Evolutionary conservation across 2,329 filamentous ascomycete species (phyloP), one percentile per base, ranked within the genome.

Genomic region (Xylariaceae sp.): DNA sequence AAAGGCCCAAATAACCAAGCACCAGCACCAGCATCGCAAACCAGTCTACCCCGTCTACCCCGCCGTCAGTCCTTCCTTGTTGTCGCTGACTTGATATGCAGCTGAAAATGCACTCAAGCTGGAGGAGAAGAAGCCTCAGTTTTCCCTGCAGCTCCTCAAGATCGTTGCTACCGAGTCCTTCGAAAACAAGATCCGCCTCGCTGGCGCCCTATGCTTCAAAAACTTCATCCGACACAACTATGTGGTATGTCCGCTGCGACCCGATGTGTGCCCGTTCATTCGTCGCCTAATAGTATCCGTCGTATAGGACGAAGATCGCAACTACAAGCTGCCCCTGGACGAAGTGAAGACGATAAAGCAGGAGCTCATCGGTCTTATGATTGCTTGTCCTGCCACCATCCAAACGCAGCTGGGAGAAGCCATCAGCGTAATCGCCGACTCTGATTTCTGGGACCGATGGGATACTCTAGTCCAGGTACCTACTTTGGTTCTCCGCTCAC

Each of bases 141-240:
- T 95, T 76, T 95, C 92, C 12, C 80, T 97, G 50, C 80, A 81
- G 53, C 84, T 99, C 52, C 87, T 99, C 50, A 91, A 92, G 65
- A 95, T 97, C 68, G 90, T 96, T 66, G 89, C 88, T 60, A 84
- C 87, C 62, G 82, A 85, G 54, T 76, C 80, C 42, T 82, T 87
- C 60, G 85, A 89, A 41, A 74, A 79, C 61, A 92, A 89, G 65
- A 94, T 89, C 58, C 86, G 94, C 59, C 84, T 99, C 42, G 84
- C 92, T 5, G 89, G 88, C 66, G 89, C 94, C 31, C 80, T 99
- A 57, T 94, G 89, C 76, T 99, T 99, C 82, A 99, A 99, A 76
- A 99, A 99, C 77, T 95, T 96, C 72, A 91, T 99, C 68, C 88
- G 88, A 72, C 84, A 88, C 69, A 94, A 91, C 77, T 99, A 95